Evolutionary conservation across 805 yeast genomes (phyloP), one percentile per base, ranked within the genome.

Genomic region (Monosporozyma solicola): DNA sequence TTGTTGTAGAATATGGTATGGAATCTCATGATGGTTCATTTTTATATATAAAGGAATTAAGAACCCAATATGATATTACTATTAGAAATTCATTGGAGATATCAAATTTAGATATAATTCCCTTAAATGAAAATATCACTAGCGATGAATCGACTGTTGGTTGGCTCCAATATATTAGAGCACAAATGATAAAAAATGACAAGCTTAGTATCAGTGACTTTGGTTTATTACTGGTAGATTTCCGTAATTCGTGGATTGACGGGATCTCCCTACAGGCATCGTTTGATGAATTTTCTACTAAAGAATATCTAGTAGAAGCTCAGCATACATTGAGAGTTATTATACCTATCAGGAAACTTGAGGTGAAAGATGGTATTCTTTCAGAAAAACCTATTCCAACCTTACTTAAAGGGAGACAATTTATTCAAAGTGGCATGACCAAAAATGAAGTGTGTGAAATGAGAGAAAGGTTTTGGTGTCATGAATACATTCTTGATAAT

Each of bases 241-340:
- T 94, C 53, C 77, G 89, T 57, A 92, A 94, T 65, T 76, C 86
- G 2, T 91, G 96, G 94, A 75, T 78, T 6, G 84, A 83, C 49
- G 76, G 77, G 31, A 67, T 80, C 54, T 59, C 63, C 8, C 62
- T 74, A 3, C 59, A 67, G 2, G 54, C 79, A 10, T 57, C 59
- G 1, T 73, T 71, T 54, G 67, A 67, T 16, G 67, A 69, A 4
- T 67, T 62, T 22, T 43, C 52, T 2, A 61, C 62, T 10, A 54
- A 56, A 4, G 53, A 56, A 3, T 50, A 58, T 45, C 51, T 66
- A 3, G 69, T 79, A 35, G 73, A 73, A 41, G 72, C 82, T 0
- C 63, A 71, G 20, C 75, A 75, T 37, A 75, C 82, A 0, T 68
- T 70, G n/a, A 74, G 98, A 56, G 69, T 87, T 22, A 69, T 91